These are phyloP conservation scores for Phyllachora maydis DNA, from an alignment of 2,329 filamentous ascomycete genomes.

Conservation along the genomic window DNA sequence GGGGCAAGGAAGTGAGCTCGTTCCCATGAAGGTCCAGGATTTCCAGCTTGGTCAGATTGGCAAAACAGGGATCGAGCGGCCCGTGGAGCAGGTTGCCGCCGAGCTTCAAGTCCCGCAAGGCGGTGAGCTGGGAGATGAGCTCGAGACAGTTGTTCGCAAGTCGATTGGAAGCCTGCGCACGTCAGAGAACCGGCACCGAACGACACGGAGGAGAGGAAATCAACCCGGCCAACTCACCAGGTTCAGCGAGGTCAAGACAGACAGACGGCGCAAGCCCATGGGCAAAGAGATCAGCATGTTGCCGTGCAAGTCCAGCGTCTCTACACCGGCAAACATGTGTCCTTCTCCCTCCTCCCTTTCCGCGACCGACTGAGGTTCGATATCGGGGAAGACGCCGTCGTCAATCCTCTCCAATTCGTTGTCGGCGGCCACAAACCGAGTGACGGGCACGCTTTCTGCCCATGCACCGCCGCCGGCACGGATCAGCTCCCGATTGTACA, in stretches of 20 bases:
- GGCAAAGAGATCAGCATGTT: slow-evolving; percentile 59
- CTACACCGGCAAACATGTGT: slow-evolving; percentile 64
- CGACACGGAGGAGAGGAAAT: background rate
- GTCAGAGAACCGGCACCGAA: background rate
- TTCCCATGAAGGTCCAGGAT: slow-evolving; percentile 69
- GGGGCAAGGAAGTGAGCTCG: slow-evolving; percentile 49
- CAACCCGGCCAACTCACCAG: slow-evolving; percentile 38
- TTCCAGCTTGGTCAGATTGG: slow-evolving; percentile 49
- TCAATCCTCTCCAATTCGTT: slow-evolving; percentile 65
- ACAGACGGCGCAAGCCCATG: slow-evolving; percentile 51
- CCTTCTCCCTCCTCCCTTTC: slow-evolving; percentile 46
- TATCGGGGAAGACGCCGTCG: slow-evolving; percentile 62
- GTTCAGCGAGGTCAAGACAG: slow-evolving; percentile 62
- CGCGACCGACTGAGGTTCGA: slow-evolving; percentile 30
- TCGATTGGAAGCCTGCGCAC: slow-evolving; percentile 52
- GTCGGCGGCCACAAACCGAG: slow-evolving; percentile 67
- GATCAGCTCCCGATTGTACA: slow-evolving; percentile 65
- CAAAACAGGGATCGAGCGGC: slow-evolving; percentile 40
- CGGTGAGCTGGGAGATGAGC: slow-evolving; percentile 49
- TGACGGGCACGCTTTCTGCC: slow-evolving; percentile 82
- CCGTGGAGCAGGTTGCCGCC: slow-evolving; percentile 59
- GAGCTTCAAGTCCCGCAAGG: slow-evolving; percentile 62
- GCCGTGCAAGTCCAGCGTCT: slow-evolving; percentile 68
- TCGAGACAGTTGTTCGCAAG: slow-evolving; percentile 53
- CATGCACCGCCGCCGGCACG: slow-evolving; percentile 47